phyloP scores from a whole-genome alignment of 345 rosid genomes.

The Ceriops zippeliana region DNA sequence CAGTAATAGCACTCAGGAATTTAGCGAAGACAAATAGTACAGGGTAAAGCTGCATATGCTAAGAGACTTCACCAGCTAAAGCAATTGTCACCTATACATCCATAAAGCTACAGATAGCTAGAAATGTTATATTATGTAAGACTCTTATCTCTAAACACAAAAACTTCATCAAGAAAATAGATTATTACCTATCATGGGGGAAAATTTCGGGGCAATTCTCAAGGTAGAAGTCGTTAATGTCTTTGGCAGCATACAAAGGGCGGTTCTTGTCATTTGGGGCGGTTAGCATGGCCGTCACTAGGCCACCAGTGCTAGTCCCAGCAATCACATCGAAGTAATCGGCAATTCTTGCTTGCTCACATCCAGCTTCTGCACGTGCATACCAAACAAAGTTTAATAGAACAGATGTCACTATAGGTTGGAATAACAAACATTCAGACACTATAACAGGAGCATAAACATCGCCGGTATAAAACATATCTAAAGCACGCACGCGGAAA shows the following conservation, averaged over 20 bases:
- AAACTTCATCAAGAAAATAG: neutral
- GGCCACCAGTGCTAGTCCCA: conserved; percentile 32
- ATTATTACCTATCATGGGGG: conserved; percentile 14
- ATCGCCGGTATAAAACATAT: neutral
- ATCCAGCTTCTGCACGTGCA: conserved; percentile 23
- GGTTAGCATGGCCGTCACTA: conserved; percentile 30
- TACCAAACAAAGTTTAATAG: neutral
- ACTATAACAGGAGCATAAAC: neutral
- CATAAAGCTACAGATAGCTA: too few relatives aligned
- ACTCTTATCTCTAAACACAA: neutral
- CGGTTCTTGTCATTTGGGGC: conserved; percentile 22
- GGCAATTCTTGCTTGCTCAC: conserved; percentile 29
- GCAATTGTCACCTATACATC: too few relatives aligned
- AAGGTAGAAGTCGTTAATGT: conserved; percentile 24
- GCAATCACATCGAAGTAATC: conserved; percentile 31
- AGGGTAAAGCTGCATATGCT: too few relatives aligned
- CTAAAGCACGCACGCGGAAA: neutral
- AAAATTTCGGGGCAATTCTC: conserved; percentile 27
- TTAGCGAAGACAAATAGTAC: too few relatives aligned
- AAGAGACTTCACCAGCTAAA: too few relatives aligned
- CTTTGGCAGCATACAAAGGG: conserved; percentile 25
- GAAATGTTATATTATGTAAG: too few relatives aligned
- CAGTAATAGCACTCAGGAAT: too few relatives aligned
- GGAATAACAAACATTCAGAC: neutral
- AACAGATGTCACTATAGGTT: neutral